Evolutionary conservation across 2,329 filamentous ascomycete genomes (phyloP), one percentile per base, ranked within the genome.

Genomic region (Clonostachys solani): DNA sequence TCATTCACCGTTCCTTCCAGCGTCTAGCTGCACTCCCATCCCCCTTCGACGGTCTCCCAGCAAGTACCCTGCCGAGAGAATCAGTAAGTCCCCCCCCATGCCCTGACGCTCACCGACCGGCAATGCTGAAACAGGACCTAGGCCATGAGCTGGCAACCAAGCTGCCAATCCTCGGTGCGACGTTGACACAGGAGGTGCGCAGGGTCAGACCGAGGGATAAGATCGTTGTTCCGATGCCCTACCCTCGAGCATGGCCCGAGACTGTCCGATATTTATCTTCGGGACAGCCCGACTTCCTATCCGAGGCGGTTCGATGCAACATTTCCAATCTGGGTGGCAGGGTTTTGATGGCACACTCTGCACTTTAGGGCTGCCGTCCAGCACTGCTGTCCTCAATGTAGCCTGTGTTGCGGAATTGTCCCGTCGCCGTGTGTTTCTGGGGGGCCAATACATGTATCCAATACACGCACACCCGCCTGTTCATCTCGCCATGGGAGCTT

Each of bases 191-290:
- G 37, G 42, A 33, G 5, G 33, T 37, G 17, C 36, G 43, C 12
- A 43, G 43, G 17, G 64, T 77, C 0, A 71, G 75, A 5, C 68
- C 76, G 53, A 68, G 83, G 18, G 62, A 63, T 13, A 66, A 68
- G 19, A 67, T 85, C 45, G 78, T 83, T 52, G 63, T 84, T 10
- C 80, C 80, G 0, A 52, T 85, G 47, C 81, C 81, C 2, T 67
- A 75, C 48, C 80, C 81, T 1, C 71, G 73, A 44, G 73, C 67
- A 8, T 85, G 81, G 81, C 56, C 60, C 3, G 71, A 77, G 46
- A 82, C 80, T 1, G 64, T 81, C n/a, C 63, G 66, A 5, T 77
- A 78, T 54, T 66, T 80, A 23, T 83, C 83, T 56, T 79, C 74
- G 0, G 75, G 75, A 35, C 63, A 71, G 46, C 70, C 69, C 12